Base-by-base conservation (phyloP, 768 basidiomycete genomes). In the Auriculariales sp. region DNA sequence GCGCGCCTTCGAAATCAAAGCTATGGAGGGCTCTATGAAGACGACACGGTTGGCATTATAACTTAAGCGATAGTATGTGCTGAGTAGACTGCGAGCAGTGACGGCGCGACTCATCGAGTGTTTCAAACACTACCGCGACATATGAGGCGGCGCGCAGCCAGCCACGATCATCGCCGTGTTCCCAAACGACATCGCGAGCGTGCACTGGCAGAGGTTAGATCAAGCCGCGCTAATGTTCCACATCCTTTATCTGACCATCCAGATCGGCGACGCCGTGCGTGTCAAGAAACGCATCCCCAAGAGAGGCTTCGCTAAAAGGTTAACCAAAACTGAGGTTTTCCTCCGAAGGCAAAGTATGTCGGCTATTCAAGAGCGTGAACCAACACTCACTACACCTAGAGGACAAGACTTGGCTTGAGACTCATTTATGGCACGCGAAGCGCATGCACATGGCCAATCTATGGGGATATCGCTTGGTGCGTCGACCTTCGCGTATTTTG, bases 341-440 rank as follows among this genome's bases (percentile, higher is more conserved):
- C 62, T 79, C 39, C 77, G 72, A 46, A 76, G 94, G 51, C 92
- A 95, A 63, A 66, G 94, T 94, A 55, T 54, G 65, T 48, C 10
- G 31, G 28, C 31, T 31, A 19, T 17, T 19, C 24, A 5, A 36
- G 46, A 15, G 35, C 48, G 46, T 28, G 15, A 28, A 5, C 17
- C 36, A 35, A 28, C 42, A n/a, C 33, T n/a, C 15, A 46, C 3
- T 31, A 25, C 10, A 46, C 34, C 2, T 54, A 95, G 93, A 71
- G 28, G 74, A 86, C 55, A 97, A 97, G 62, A 68, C 73, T 11
- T 98, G 94, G 94, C 77, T 99, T 0, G 90, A 94, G 61, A 94
- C 92, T 4, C 95, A 99, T 62, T 65, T 98, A 17, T 98, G 92
- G 90, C 94, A 97, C 58, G 87, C 92, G 1, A 98, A 97, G 64